Evolutionary conservation across 2,329 filamentous ascomycete species (phyloP), one percentile per base, ranked within the genome.

Genomic region (Orbilia quercus): DNA sequence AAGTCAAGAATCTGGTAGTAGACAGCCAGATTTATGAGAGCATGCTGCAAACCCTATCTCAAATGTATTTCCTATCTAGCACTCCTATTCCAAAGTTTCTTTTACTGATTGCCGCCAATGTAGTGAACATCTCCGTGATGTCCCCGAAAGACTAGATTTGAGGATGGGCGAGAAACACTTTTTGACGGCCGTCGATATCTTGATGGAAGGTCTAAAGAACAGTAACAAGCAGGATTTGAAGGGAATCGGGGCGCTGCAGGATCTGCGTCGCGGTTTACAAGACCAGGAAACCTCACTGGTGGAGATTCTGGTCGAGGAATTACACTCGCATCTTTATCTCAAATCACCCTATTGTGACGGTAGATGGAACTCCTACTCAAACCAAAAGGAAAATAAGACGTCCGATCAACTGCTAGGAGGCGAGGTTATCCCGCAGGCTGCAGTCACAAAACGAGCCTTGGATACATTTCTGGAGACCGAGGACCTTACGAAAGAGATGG

Each of bases 281-380:
- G 98, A 96, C 79, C 96, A 99, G 80, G 95, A 99, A 82, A 91
- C 90, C 25, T 89, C 91, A 0, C 82, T 99, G 75, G 94, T 94
- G 79, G 95, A 99, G 79, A 98, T 98, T 59, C 81, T 99, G 64
- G 89, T 98, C n/a, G 95, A 99, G 80, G 95, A 99, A 81, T 84
- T 99, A 34, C 95, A 99, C 79, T 95, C 96, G 80, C 95, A 99
- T 81, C 85, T 99, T 2, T 99, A 99, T 79, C 87, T 99, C 40
- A 98, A 98, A 80, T 98, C 94, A 2, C 95, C 94, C 0, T 99
- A 99, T 80, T 98, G 94, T 79, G 92, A 96, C 79, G 92, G 96
- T 79, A 86, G 95, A 76, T 99, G 95, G 95, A 96, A 96, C 81
- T 87, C 86, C 69, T 87, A 96, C 71, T 77, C 76, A 25, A 75